Evolutionary conservation across 345 rosid species (phyloP).

Genomic region (Eucalyptus coolabah): DNA sequence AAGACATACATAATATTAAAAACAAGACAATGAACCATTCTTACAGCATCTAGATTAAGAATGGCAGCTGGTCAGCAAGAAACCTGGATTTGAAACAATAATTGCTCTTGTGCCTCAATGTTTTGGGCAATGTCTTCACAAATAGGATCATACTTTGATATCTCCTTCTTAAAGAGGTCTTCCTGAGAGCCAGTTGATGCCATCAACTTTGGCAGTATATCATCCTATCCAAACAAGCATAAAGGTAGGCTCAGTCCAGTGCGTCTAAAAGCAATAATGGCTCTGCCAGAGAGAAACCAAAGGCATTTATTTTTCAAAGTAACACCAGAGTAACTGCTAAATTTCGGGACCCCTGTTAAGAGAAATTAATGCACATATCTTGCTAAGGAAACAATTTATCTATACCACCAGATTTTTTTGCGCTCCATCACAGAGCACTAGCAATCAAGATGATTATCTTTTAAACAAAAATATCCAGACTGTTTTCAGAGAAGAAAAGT

Average conservation of each 20-base stretch:
- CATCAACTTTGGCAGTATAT: slow-evolving; percentile 95
- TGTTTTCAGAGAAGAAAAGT: background rate
- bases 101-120: slow-evolving; percentile 86
- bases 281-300: background rate
- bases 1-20: background rate
- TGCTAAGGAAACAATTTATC: background rate
- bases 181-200: slow-evolving; percentile 76
- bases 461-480: background rate
- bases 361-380: background rate
- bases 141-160: slow-evolving; percentile 76
- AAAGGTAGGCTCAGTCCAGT: background rate
- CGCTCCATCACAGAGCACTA: background rate
- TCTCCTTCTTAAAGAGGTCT: slow-evolving; percentile 94
- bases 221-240: slow-evolving; percentile 45
- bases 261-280: background rate
- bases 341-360: background rate
- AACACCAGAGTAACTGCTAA: background rate
- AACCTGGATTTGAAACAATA: slow-evolving; percentile 90
- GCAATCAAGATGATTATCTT: background rate
- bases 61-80: background rate
- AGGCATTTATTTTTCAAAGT: background rate
- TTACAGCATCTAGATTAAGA: background rate
- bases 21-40: background rate
- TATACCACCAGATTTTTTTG: background rate
- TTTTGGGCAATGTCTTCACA: slow-evolving; percentile 82